Evolutionary conservation across 345 rosid genomes (phyloP), one percentile per base, ranked within the genome.

Genomic region (Cardiospermum halicacabum): DNA sequence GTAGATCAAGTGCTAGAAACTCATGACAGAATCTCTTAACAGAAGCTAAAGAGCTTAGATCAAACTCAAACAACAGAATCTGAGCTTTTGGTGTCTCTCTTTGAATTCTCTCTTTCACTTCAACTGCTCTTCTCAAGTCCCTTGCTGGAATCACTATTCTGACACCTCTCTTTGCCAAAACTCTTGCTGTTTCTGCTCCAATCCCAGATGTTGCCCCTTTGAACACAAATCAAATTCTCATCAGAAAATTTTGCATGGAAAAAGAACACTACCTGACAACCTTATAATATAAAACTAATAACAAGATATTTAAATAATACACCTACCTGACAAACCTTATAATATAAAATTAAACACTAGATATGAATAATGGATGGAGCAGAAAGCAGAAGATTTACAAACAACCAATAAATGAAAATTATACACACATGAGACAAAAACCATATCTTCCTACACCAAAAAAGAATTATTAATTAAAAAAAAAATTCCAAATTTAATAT

Each of bases 151-250:
- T 84, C 60, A 90, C 89, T 24, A 88, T 50, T 74, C 94, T 75
- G 65, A 86, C 83, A 11, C 98, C 97, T 77, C 86, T 88, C 76
- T 83, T 88, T 3, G 94, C 97, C 26, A 93, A 64, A 11, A 86
- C 94, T 67, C 88, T 90, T 1, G 92, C 92, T 2, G 97, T 93
- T 70, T 93, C 98, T 3, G 82, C 87, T 67, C 98, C 98, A 36
- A 93, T 90, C 0, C 98, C 98, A 7, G 98, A 93, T 8, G 97
- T 88, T 2, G 92, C 97, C 74, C 98, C 98, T 93, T 67, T 56
- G 26, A 2, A 54, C 54, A 62, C 51, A 18, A 13, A 43, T 10
- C 21, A 53, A 19, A 65, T 53, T 8, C 21, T 25, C n/a, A n/a
- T n/a, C n/a, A n/a, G n/a, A 45, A 37, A 1, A 18, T 47, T 47